These are phyloP conservation scores for Sclerotinia borealis DNA, from an alignment of 2,329 filamentous ascomycete species.

Conservation along the genomic window DNA sequence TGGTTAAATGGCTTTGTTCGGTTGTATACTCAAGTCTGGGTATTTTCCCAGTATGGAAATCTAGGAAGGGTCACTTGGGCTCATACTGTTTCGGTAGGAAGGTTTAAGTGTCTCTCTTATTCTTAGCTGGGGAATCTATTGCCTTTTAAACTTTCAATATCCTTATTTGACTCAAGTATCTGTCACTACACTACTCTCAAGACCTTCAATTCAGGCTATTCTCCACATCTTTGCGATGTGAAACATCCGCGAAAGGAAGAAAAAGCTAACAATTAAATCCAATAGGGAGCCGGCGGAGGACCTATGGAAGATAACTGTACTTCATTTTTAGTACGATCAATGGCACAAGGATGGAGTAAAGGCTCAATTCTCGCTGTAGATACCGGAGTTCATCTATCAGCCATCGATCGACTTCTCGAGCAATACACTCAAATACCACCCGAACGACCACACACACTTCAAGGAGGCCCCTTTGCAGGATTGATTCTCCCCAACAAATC, in stretches of 20 bases:
- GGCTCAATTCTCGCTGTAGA: slow-evolving; percentile 88
- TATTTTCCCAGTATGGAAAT: background rate
- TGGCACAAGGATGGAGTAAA: slow-evolving; percentile 70
- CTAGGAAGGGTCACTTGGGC: background rate
- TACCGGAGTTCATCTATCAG: slow-evolving; percentile 80
- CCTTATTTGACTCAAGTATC: background rate
- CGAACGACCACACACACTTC: slow-evolving; percentile 48
- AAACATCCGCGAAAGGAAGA: background rate
- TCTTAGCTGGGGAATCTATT: slow-evolving; percentile 12
- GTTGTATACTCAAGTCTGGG: background rate
- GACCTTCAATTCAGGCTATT: background rate
- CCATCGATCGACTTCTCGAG: slow-evolving; percentile 70
- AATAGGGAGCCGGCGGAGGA: slow-evolving; percentile 80
- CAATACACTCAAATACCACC: slow-evolving; percentile 37
- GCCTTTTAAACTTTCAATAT: slow-evolving; percentile 29
- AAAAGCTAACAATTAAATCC: background rate
- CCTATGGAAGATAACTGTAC: slow-evolving; percentile 83
- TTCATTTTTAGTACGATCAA: slow-evolving; percentile 79
- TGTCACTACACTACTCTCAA: background rate
- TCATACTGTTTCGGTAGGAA: background rate
- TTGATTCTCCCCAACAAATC: slow-evolving; percentile 62
- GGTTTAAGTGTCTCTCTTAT: background rate
- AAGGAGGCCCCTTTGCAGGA: slow-evolving; percentile 72
- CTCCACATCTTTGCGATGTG: background rate
- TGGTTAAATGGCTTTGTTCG: background rate